phyloP scores from a whole-genome alignment of 345 rosid species.

The Conringia planisiliqua region DNA sequence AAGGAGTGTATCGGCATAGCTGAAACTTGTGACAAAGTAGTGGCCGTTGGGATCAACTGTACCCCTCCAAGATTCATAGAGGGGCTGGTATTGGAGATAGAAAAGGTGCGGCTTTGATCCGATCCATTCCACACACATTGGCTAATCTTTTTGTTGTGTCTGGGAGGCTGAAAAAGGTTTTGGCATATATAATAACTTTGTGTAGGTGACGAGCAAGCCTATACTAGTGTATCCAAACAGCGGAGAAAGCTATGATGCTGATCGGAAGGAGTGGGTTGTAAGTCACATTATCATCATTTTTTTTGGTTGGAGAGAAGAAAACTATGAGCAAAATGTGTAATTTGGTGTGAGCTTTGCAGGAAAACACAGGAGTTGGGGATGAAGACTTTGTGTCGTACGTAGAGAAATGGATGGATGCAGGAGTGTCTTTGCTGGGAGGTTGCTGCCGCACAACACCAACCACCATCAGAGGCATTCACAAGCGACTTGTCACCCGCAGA shows the following conservation, averaged over 20 bases:
- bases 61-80: constrained; percentile 81
- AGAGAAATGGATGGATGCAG: constrained; percentile 60
- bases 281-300: constrained; percentile 19
- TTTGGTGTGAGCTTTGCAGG: constrained; percentile 37
- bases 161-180: not conserved
- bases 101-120: constrained; percentile 41
- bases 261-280: constrained; percentile 73
- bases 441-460: constrained; percentile 70
- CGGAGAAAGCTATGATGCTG: constrained; percentile 70
- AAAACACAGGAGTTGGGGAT: constrained; percentile 67
- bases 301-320: not conserved
- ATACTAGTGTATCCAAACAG: constrained; percentile 74
- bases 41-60: constrained; percentile 82
- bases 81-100: constrained; percentile 45
- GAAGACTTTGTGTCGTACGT: constrained; percentile 69
- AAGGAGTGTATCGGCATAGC: constrained; percentile 59
- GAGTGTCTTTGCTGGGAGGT: constrained; percentile 71
- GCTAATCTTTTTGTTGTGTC: not conserved
- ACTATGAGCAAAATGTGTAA: not conserved
- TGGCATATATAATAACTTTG: not conserved
- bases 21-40: constrained; percentile 58
- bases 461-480: constrained; percentile 59
- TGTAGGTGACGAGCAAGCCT: constrained; percentile 72
- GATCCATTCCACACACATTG: not conserved
- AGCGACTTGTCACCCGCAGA: constrained; percentile 40